Evolutionary conservation across 208 protist genomes (phyloP), one percentile per base, ranked within the genome.

Genomic region (Acanthamoeba lenticulata): DNA sequence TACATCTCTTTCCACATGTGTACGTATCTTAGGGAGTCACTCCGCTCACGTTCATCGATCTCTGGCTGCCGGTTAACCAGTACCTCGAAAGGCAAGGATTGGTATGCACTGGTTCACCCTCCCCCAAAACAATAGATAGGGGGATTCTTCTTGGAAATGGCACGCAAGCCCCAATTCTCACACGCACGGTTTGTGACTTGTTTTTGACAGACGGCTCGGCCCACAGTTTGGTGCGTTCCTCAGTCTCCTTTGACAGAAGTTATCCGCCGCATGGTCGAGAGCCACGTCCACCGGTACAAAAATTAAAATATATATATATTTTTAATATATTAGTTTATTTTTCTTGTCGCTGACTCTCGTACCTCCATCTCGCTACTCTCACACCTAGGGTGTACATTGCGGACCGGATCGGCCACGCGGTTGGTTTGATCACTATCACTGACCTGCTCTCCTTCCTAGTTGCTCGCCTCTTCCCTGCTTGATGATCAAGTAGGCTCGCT

Each of bases 51-150:
- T 93, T 93, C 49, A 40, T 52, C 32, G 49, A 74, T 21, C 32
- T 93, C 5, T 93, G 89, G 89, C 89, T 93, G 7, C 89, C 89
- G 17, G 89, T 93, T 11, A 40, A 24, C 24, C 44, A 93, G n/a
- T 93, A 55, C 40, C 45, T 93, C 15, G 67, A 74, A 44, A 13
- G 55, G 36, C 0, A 24, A 29, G 45, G 57, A 0, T 29, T 69
- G 38, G 83, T 90, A 72, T 36, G 74, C n/a, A n/a, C n/a, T n/a
- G n/a, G n/a, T 57, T 19, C 5, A 44, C 2, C 24, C 27, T 36
- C 42, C 1, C 27, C 27, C 21, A 13, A 55, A 47, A 27, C n/a
- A n/a, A n/a, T n/a, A n/a, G n/a, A n/a, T n/a, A n/a, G n/a, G n/a
- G n/a, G n/a, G n/a, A n/a, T n/a, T n/a, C n/a, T n/a, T n/a, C n/a